Evolutionary conservation across 495 filamentous ascomycete genomes (phyloP).

Genomic region (Lasiosphaeria miniovina): DNA sequence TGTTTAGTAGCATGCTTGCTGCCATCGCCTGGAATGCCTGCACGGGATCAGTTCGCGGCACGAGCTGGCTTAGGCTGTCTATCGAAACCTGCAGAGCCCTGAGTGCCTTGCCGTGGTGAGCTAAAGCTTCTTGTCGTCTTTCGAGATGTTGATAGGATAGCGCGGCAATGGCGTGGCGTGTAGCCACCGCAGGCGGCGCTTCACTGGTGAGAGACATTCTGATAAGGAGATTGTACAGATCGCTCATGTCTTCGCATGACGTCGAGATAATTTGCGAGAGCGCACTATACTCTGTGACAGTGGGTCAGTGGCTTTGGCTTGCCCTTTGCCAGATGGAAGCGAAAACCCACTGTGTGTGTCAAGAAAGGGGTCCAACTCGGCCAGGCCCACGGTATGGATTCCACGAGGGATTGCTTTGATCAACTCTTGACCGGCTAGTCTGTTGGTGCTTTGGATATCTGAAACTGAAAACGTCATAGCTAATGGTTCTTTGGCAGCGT

Average conservation of each 20-base stretch:
- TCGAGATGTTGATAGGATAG: conserved; percentile 19
- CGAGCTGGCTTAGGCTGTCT: conserved; percentile 1
- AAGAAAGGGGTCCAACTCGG: background rate
- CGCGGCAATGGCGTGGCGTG: conserved; percentile 19
- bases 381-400: background rate
- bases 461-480: too few species aligned
- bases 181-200: conserved; percentile 13
- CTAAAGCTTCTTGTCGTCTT: conserved; percentile 4
- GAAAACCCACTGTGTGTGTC: background rate
- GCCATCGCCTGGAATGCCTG: conserved; percentile 20
- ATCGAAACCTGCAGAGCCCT: conserved; percentile 14
- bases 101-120: conserved; percentile 16
- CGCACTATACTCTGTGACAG: conserved; percentile 7
- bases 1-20: conserved; percentile 24
- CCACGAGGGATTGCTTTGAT: background rate
- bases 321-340: background rate
- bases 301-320: background rate
- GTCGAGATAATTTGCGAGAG: conserved; percentile 10
- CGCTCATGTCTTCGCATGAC: conserved; percentile 8
- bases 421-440: background rate
- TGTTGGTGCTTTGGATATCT: background rate
- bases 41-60: background rate
- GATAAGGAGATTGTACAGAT: conserved; percentile 18
- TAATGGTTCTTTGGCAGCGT: background rate
- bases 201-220: conserved; percentile 21